Evolutionary conservation across 2,329 filamentous ascomycete species (phyloP).

Genomic region (Hymenoscyphus infarciens): DNA sequence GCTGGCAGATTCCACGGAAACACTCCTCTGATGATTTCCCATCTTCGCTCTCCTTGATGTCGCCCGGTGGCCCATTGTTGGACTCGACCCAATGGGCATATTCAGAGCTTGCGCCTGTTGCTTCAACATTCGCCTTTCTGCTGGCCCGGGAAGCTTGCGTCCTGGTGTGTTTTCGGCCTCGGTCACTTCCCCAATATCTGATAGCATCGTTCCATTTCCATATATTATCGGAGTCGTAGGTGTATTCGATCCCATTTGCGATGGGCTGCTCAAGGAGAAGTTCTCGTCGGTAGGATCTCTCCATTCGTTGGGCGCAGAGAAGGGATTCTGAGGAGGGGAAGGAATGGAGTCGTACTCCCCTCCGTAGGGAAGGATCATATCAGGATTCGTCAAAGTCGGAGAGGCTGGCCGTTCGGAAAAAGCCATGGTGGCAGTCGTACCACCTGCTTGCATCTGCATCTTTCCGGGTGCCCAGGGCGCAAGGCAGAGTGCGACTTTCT

Average conservation of each 20-base stretch:
- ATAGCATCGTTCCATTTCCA: constrained; percentile 66
- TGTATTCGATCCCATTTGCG: constrained; percentile 45
- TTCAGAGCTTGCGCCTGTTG: constrained; percentile 25
- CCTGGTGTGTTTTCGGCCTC: constrained; percentile 50
- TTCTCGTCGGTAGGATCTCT: constrained; percentile 29
- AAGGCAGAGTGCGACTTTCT: background rate
- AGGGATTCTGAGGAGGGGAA: constrained; percentile 39
- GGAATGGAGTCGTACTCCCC: constrained; percentile 55
- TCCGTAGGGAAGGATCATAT: constrained; percentile 83
- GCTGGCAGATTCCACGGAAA: constrained; percentile 58
- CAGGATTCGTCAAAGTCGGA: constrained; percentile 86
- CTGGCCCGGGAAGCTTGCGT: constrained; percentile 31
- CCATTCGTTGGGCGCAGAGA: constrained; percentile 39
- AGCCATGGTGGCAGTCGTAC: constrained; percentile 30
- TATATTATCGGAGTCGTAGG: constrained; percentile 64
- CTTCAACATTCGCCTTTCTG: constrained; percentile 32
- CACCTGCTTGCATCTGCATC: constrained; percentile 29
- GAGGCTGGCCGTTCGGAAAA: constrained; percentile 59
- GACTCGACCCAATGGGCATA: constrained; percentile 41
- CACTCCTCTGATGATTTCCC: constrained; percentile 47
- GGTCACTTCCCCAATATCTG: constrained; percentile 58
- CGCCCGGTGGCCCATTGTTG: constrained; percentile 43
- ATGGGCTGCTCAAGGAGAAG: constrained; percentile 35
- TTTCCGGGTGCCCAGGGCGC: constrained; percentile 20
- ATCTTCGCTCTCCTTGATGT: constrained; percentile 45